A percentile compares a stretch with the other conserved stretches of the same genome.
Conservation (phyloP, 2,329 filamentous ascomycete genomes). For the Colletotrichum sansevieriae region DNA sequence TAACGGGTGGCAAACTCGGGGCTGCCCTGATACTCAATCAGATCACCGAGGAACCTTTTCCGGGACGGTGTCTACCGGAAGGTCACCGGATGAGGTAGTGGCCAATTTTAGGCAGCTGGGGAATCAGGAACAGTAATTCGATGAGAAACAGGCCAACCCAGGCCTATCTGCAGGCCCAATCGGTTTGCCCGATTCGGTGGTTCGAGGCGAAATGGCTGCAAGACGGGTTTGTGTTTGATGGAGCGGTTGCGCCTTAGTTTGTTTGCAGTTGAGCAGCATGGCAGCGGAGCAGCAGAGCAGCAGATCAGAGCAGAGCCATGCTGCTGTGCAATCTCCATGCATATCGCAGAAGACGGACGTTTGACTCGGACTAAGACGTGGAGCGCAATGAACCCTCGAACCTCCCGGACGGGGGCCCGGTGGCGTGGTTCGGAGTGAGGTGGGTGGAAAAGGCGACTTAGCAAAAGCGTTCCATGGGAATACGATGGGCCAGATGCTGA, state of each 20-base stretch:
- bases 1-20: constrained; percentile 8
- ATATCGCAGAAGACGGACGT: constrained; percentile 34
- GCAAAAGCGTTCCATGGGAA: background rate
- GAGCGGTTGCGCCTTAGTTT: constrained; percentile 11
- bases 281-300: background rate
- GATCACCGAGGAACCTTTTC: background rate
- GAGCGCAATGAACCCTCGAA: constrained; percentile 41
- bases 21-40: background rate
- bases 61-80: constrained; percentile 9
- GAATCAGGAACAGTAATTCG: background rate
- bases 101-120: background rate
- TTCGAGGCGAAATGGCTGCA: constrained; percentile 10
- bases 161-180: constrained; percentile 20
- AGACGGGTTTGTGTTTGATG: constrained; percentile 5
- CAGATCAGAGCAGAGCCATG: constrained; percentile 12
- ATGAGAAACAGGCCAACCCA: constrained; percentile 4
- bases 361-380: constrained; percentile 33
- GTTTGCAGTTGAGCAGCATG: constrained; percentile 9
- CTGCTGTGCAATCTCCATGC: constrained; percentile 23
- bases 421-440: constrained; percentile 39
- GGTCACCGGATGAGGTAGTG: background rate
- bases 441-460: constrained; percentile 18
- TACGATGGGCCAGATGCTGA: constrained; percentile 3
- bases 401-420: constrained; percentile 38
- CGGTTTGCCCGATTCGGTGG: constrained; percentile 24